Base-by-base conservation (phyloP, 1,284 basidiomycete species). In the Irpex sp. region DNA sequence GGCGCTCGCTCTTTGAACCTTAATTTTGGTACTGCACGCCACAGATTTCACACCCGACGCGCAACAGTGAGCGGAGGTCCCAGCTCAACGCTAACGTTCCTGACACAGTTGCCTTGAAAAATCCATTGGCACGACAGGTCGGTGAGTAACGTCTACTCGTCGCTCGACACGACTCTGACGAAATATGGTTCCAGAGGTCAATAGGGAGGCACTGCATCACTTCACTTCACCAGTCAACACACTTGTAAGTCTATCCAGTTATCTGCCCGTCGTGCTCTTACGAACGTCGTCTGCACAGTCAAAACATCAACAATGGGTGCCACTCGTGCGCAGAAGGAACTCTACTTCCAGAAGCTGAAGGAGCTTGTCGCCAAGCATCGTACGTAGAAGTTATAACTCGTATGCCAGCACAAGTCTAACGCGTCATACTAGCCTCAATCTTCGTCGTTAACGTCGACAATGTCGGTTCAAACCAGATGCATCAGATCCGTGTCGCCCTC, bases 381-480 rank as follows among this genome's bases (percentile, higher is more conserved):
- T 96, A 71, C 75, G 92, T 86, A 17, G 31, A 4, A 2, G 31
- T 7, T 26, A 9, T 34, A 34, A 6, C 31, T 34, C 31, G 31
- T 34, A 34, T 34, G 31, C 31, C 1, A 34, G 31, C 0, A 34
- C 31, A 34, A 34, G 31, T 34, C 31, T 34, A 34, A 34, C 6
- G 31, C 31, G 31, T 34, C 31, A 34, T 34, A 34, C 31, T 5
- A 97, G 94, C 94, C 76, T 94, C 97, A 67, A 95, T 99, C 83
- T 98, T 99, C 86, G 78, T 99, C 70, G 97, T 98, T 84, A 98
- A 98, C 81, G 95, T 99, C 75, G 97, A 99, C 89, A 99, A 99
- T 82, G 97, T 99, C 76, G 94, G 94, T 66, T 98, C 96, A 68
- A 97, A 98, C 86, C 97, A 99, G 83, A 94, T 96, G 94, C 96